Evolutionary conservation across 495 filamentous ascomycete species (phyloP).

Genomic region (Peziza echinospora): DNA sequence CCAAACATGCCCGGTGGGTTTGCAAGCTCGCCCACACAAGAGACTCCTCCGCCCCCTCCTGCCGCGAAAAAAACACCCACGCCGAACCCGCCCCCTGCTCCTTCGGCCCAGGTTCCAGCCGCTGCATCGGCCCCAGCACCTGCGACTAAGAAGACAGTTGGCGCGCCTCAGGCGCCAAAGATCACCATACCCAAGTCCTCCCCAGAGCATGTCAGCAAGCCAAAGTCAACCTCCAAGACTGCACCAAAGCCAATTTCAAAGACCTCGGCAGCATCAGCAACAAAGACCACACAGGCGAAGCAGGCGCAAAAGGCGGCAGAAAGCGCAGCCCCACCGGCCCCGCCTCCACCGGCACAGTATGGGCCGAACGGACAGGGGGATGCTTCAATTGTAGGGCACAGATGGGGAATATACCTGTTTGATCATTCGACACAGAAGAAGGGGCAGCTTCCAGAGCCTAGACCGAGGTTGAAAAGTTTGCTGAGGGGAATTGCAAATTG

Average conservation of each 20-base stretch:
- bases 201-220: no score
- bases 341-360: constrained; percentile 1
- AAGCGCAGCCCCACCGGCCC: constrained; percentile 4
- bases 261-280: constrained; percentile 2
- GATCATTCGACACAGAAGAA: constrained; percentile 8
- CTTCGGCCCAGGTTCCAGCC: no score
- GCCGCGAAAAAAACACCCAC: background rate
- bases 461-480: constrained; percentile 44
- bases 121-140: no score
- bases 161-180: no score
- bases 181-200: no score
- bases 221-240: no score
- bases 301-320: constrained; percentile 6
- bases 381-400: constrained; percentile 4
- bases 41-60: background rate
- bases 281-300: constrained; percentile 5
- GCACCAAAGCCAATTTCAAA: no score
- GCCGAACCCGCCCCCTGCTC: background rate
- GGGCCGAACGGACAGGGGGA: constrained; percentile 10
- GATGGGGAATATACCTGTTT: constrained; percentile 14
- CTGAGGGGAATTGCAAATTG: constrained; percentile 57
- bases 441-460: constrained; percentile 24
- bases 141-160: no score
- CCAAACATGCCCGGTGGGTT: background rate
- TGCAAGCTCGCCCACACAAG: background rate